Base-by-base conservation (phyloP, 768 basidiomycete genomes). In the Boletus eberwhitei region DNA sequence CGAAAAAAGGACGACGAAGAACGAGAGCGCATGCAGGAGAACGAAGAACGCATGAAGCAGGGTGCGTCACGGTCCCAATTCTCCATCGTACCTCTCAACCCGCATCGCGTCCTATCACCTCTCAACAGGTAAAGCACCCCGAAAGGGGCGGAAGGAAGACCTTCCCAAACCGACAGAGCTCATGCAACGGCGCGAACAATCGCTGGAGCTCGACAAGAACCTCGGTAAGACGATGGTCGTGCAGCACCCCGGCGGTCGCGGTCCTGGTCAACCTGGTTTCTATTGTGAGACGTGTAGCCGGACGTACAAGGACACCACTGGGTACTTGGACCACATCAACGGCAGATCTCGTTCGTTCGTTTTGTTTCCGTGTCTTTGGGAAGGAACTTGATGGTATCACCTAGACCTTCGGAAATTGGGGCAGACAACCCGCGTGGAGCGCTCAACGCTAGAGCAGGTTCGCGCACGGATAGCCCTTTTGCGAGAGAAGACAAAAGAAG, bases 291-390 rank as follows among this genome's bases (percentile, higher is more conserved):
- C 88, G 9, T 99, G 97, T 70, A 88, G 83, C 61, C 78, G 93
- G 61, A 96, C 88, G 16, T 90, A 93, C 74, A 97, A 96, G 71
- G 97, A 99, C 65, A 93, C 85, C 48, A 80, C 85, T n/a, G 90
- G 85, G 11, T 98, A 98, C 69, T 75, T 99, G 44, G 95, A 98
- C 68, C 97, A 99, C 66, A 83, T 99, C 52, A 99, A 99, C 73
- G 87, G 93, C 55, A 81, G 94, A 77, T 84, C 84, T 50, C 96
- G 96, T 98, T 70, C 64, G 93, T 83, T 9, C 48, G 46, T 43
- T 48, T 53, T 6, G 2, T 52, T n/a, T 40, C 2, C 17, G 8
- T 37, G 8, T 52, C 48, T 37, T 36, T 38, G 35, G 26, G 29
- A 14, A 12, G 21, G n/a, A n/a, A 29, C 31, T 22, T 59, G 13